Base-by-base conservation (phyloP, 306 rosid genomes). In the Dryas alaskensis region DNA sequence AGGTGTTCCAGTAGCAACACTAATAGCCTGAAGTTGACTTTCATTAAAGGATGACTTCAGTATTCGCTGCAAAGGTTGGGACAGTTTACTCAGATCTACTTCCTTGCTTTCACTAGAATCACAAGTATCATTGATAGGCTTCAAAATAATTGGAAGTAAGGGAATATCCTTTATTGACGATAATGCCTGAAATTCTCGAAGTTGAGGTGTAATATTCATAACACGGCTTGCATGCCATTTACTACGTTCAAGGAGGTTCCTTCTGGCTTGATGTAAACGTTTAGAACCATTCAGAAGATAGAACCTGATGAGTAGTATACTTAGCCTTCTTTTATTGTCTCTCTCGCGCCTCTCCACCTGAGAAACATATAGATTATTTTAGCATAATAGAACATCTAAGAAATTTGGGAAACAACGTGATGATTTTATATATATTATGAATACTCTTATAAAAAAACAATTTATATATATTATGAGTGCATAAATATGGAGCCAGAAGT, bases 301-400 rank as follows among this genome's bases (percentile, higher is more conserved):
- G 80, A 94, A 91, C 84, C 91, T 90, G 73, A 91, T 80, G 58
- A 89, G 83, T 67, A 94, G 76, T 75, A 91, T 77, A 73, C 73
- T 86, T 78, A 83, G 80, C 69, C 86, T 84, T 76, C 92, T 85
- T 76, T 85, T 88, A 60, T 89, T 80, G 84, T 88, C 97, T 78
- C 90, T 91, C 78, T 94, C 98, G 43, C 98, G 94, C 89, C 88
- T 88, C 76, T 94, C 98, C 76, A 94, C 97, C 98, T 94, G 94
- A 76, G 78, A 84, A 86, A 77, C 74, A 81, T 65, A 78, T 43
- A 59, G 72, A 72, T 37, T 52, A 73, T 76, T 83, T 82, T 77
- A 89, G 82, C 59, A 79, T 60, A 78, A 43, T 7, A 60, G 4
- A 40, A 61, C 17, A 12, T 61, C 37, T 3, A 60, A 59, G 9